Conservation (phyloP, 306 rosid genomes). For the Cucumis hystrix region DNA sequence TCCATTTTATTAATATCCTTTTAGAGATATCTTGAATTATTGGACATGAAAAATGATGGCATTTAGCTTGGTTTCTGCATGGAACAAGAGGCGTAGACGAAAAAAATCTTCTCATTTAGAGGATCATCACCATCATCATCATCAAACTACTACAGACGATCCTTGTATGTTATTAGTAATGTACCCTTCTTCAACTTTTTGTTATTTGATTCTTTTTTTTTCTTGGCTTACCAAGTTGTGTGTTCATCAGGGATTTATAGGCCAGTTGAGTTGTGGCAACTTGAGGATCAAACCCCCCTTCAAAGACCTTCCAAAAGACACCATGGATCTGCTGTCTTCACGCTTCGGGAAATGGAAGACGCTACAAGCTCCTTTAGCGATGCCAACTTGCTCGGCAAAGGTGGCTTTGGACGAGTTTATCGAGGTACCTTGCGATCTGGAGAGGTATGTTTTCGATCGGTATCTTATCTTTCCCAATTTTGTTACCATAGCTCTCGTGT, state of each 20-base stretch:
- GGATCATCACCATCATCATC: too few relatives aligned
- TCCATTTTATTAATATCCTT: neutral
- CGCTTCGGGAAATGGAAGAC: constrained; percentile 83
- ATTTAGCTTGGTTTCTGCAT: constrained; percentile 81
- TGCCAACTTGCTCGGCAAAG: constrained; percentile 71
- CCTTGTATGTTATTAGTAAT: constrained; percentile 42
- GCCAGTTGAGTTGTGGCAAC: constrained; percentile 68
- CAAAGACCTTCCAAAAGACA: constrained; percentile 40
- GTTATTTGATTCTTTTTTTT: neutral
- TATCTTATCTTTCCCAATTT: neutral
- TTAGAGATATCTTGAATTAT: neutral
- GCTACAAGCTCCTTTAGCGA: constrained; percentile 87
- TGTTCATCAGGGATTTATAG: constrained; percentile 61
- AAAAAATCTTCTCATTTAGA: constrained; percentile 27
- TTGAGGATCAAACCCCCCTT: constrained; percentile 46
- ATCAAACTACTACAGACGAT: constrained; percentile 32
- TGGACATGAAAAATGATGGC: constrained; percentile 31
- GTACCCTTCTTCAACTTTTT: neutral
- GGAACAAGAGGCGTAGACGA: constrained; percentile 90
- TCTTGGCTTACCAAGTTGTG: neutral
- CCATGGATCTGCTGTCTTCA: constrained; percentile 71
- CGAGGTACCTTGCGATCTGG: constrained; percentile 61
- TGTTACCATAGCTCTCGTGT: too few relatives aligned
- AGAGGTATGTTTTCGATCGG: constrained; percentile 35
- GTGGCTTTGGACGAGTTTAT: constrained; percentile 91